Evolutionary conservation across 83 land plant species (phyloP).

Genomic region (Diphasiastrum complanatum): DNA sequence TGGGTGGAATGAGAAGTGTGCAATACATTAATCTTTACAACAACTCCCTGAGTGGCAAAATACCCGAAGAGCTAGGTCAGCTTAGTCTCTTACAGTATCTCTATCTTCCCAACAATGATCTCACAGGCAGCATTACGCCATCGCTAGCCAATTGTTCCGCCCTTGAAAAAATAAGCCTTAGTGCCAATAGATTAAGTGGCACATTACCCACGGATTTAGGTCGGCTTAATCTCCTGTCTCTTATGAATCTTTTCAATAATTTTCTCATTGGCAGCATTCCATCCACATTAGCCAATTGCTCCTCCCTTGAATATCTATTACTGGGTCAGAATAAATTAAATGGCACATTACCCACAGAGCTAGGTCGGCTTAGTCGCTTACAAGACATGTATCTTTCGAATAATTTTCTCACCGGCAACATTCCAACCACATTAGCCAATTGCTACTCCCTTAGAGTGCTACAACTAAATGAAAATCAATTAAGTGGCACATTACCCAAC

Average conservation of each 20-base stretch:
- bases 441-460: conserved; percentile 7
- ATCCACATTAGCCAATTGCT: no score
- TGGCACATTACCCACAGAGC: no score
- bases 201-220: conserved; percentile 1
- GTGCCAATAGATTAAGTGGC: not conserved
- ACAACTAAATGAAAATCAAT: not conserved
- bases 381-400: no score
- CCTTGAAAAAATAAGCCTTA: conserved; percentile 3
- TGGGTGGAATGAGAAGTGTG: not conserved
- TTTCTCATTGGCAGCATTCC: no score
- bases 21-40: not conserved
- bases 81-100: not conserved
- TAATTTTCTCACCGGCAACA: not conserved
- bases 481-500: not conserved
- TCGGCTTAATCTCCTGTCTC: no score
- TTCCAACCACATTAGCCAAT: no score
- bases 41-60: conserved; percentile 10
- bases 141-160: not conserved
- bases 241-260: no score
- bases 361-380: no score
- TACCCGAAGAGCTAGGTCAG: not conserved
- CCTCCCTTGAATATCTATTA: no score
- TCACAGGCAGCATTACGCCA: conserved; percentile 8
- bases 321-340: no score
- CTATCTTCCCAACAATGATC: conserved; percentile 1